Percentiles rank a stretch among this genome's conserved stretches.
phyloP scores from a whole-genome alignment of 768 basidiomycete genomes.

The Strobilomyces dryophilus region DNA sequence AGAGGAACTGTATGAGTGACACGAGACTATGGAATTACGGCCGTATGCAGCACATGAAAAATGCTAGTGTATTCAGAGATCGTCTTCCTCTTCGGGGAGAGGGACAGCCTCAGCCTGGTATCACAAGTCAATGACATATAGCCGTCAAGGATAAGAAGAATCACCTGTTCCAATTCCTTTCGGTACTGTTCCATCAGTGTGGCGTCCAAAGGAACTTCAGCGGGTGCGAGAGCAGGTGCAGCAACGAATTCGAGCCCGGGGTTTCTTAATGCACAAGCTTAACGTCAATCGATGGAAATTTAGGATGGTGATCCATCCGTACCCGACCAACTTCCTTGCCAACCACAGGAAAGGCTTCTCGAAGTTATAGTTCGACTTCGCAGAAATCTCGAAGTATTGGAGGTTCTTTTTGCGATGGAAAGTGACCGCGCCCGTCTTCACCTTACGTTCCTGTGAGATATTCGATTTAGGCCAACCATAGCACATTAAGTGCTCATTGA shows the following conservation, averaged over 20 bases:
- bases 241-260: conserved; percentile 90
- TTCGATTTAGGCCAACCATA: conserved; percentile 2
- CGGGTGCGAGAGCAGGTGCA: conserved; percentile 91
- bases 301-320: conserved; percentile 28
- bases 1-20: conserved; percentile 15
- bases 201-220: conserved; percentile 84
- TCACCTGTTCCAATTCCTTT: conserved; percentile 65
- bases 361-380: conserved; percentile 99
- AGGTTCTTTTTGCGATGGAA: conserved; percentile 99
- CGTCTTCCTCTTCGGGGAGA: conserved; percentile 97
- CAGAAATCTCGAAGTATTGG: conserved; percentile 99
- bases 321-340: conserved; percentile 97
- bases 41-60: conserved; percentile 19
- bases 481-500: conserved; percentile 1
- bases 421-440: conserved; percentile 96
- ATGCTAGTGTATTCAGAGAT: conserved; percentile 46
- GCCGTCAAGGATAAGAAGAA: conserved; percentile 11
- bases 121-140: conserved; percentile 9
- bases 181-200: conserved; percentile 77
- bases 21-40: conserved; percentile 18
- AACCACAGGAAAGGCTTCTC: conserved; percentile 99
- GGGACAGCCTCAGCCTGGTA: conserved; percentile 82
- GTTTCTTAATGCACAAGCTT: conserved; percentile 51
- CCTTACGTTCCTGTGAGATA: conserved; percentile 89
- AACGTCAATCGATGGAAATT: not conserved